Evolutionary conservation across 768 basidiomycete genomes (phyloP), one percentile per base, ranked within the genome.

Genomic region (Inosperma sp.): DNA sequence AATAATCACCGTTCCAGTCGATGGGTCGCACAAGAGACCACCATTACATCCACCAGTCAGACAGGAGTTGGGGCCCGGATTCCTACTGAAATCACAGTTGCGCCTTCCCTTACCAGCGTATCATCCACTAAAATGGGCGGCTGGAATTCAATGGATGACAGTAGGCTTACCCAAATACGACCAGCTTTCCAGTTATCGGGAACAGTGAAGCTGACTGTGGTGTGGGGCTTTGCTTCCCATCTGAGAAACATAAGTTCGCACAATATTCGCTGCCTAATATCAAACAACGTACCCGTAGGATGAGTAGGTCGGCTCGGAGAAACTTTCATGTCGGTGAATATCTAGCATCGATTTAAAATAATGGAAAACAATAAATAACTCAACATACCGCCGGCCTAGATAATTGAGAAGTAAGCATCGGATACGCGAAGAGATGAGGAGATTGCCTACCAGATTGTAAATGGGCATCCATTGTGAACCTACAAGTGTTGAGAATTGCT

Each of bases 31-130:
- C 9, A 70, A 58, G 7, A 88, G 67, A 30, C 85, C 86, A 14
- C 86, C 85, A 51, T 81, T 83, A 60, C 85, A 87, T 40, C 83
- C 83, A 33, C 85, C 86, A 49, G 74, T 72, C 17, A 80, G 55
- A 56, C 85, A 88, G 12, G 81, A 80, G 55, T 74, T 81, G 19
- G 76, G 80, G 14, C 76, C 75, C 31, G 72, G 73, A 57, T 75
- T 73, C 33, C 54, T 68, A 45, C 65, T 68, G 59, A 87, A 87
- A 64, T 85, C 68, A 56, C 86, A 87, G 59, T 83, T 65, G 16
- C 80, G 77, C 22, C 83, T 76, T 39, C 68, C 84, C 87, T 84
- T 13, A 19, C 8, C 1, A 29, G 8, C 7, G 43, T 26, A 45
- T 17, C 41, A 31, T 8, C 8, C 8, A 31, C 8, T 31, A 8